phyloP scores from a whole-genome alignment of 2,329 filamentous ascomycete species.

The Colletotrichum sojae region DNA sequence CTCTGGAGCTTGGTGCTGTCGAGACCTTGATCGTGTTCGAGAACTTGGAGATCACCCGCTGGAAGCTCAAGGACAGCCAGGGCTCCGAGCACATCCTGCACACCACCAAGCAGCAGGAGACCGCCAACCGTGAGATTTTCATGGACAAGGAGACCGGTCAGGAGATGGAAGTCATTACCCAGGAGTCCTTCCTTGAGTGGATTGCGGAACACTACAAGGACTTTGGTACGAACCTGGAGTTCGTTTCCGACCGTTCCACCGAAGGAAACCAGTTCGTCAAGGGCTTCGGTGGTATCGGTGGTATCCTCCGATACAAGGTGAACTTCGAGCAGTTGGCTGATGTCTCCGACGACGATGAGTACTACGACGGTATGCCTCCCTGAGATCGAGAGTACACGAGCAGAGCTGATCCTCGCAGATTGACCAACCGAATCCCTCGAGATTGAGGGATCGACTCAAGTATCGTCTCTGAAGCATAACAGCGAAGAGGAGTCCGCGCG shows the following conservation, averaged over 20 bases:
- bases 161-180: constrained; percentile 94
- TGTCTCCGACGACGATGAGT: constrained; percentile 90
- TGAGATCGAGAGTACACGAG: constrained; percentile 7
- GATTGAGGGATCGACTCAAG: constrained; percentile 87
- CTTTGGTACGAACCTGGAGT: constrained; percentile 95
- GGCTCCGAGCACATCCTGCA: constrained; percentile 84
- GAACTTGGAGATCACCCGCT: constrained; percentile 95
- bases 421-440: constrained; percentile 92
- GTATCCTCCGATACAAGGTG: constrained; percentile 98
- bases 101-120: constrained; percentile 89
- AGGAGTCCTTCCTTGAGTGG: constrained; percentile 98
- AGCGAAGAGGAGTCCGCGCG: constrained; percentile 47
- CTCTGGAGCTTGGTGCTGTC: constrained; percentile 93
- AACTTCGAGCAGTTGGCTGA: constrained; percentile 99
- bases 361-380: constrained; percentile 75
- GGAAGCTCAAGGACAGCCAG: constrained; percentile 84
- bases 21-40: constrained; percentile 97
- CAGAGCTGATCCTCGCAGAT: constrained; percentile 67
- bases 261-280: constrained; percentile 99
- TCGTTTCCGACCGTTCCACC: constrained; percentile 96
- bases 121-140: constrained; percentile 82
- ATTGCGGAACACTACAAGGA: constrained; percentile 98
- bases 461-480: constrained; percentile 55
- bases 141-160: constrained; percentile 96
- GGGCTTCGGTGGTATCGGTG: constrained; percentile 98